Conservation (phyloP, 352 stramenopile species). For the Phytophthora cryptogea region DNA sequence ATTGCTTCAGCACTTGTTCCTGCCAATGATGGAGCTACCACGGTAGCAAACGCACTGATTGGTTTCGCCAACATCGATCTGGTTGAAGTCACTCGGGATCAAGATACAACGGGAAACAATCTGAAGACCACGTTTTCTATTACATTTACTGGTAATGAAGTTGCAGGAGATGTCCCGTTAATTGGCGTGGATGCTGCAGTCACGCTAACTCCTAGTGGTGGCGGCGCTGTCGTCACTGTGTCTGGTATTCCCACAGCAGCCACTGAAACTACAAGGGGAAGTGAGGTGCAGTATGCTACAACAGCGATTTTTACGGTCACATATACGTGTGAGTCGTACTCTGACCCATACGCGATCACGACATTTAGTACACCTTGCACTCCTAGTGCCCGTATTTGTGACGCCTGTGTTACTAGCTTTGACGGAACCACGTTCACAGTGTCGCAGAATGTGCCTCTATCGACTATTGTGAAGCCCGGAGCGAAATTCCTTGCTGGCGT, state of each 20-base stretch:
- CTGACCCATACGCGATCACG: slow-evolving; percentile 61
- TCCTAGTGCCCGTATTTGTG: slow-evolving; percentile 46
- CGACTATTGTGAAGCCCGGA: not conserved
- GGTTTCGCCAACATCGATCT: slow-evolving; percentile 62
- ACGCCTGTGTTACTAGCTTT: slow-evolving; percentile 70
- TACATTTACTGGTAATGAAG: slow-evolving; percentile 80
- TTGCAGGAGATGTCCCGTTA: slow-evolving; percentile 87
- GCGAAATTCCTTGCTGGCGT: slow-evolving; percentile 53
- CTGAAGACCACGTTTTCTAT: slow-evolving; percentile 83
- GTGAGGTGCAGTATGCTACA: slow-evolving; percentile 47
- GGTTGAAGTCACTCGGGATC: slow-evolving; percentile 40
- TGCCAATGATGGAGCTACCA: slow-evolving; percentile 17
- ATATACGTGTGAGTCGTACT: slow-evolving; percentile 87
- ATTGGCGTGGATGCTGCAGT: slow-evolving; percentile 58
- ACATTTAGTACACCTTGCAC: slow-evolving; percentile 65
- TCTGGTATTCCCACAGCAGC: slow-evolving; percentile 42
- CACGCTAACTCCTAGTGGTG: slow-evolving; percentile 23
- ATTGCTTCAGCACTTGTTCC: slow-evolving; percentile 36
- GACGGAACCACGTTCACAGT: slow-evolving; percentile 59
- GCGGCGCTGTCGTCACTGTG: slow-evolving; percentile 13
- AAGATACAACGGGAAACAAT: slow-evolving; percentile 38
- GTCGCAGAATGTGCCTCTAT: slow-evolving; percentile 15
- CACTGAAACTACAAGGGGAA: slow-evolving; percentile 38
- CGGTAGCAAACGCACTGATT: slow-evolving; percentile 37
- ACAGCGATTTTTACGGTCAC: slow-evolving; percentile 57